Conservation (phyloP, 2,329 filamentous ascomycete species). For the Apiospora pterosperma region DNA sequence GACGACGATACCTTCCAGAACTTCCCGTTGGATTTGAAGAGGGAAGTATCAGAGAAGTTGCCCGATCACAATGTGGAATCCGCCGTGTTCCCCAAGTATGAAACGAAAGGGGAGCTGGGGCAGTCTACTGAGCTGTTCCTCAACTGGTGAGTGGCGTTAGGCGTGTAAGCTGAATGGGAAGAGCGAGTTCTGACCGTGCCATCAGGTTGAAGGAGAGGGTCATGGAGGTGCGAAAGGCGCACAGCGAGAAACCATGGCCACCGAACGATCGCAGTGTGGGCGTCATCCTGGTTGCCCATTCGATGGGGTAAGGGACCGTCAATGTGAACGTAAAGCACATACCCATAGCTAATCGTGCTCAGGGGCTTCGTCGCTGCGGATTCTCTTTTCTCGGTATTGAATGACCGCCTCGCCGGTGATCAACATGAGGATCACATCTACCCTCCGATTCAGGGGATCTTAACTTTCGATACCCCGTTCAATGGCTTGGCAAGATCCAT, state of each 20-base stretch:
- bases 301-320: slow-evolving; percentile 58
- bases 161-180: background rate
- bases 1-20: slow-evolving; percentile 65
- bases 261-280: slow-evolving; percentile 78
- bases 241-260: slow-evolving; percentile 68
- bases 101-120: slow-evolving; percentile 66
- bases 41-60: slow-evolving; percentile 54
- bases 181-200: background rate
- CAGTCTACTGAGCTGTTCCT: slow-evolving; percentile 43
- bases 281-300: slow-evolving; percentile 78
- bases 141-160: slow-evolving; percentile 32
- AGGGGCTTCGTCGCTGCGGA: slow-evolving; percentile 82
- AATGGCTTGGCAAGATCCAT: slow-evolving; percentile 60
- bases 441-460: slow-evolving; percentile 74
- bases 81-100: slow-evolving; percentile 67
- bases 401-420: slow-evolving; percentile 53
- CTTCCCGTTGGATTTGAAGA: slow-evolving; percentile 62
- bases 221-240: slow-evolving; percentile 71
- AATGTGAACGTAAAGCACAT: background rate
- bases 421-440: slow-evolving; percentile 51
- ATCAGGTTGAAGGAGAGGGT: slow-evolving; percentile 76
- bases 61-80: slow-evolving; percentile 58
- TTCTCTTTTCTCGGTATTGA: slow-evolving; percentile 67
- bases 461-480: slow-evolving; percentile 85
- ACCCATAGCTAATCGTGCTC: background rate